Evolutionary conservation across 805 yeast species (phyloP), one percentile per base, ranked within the genome.

Genomic region (Candida bentonensis): DNA sequence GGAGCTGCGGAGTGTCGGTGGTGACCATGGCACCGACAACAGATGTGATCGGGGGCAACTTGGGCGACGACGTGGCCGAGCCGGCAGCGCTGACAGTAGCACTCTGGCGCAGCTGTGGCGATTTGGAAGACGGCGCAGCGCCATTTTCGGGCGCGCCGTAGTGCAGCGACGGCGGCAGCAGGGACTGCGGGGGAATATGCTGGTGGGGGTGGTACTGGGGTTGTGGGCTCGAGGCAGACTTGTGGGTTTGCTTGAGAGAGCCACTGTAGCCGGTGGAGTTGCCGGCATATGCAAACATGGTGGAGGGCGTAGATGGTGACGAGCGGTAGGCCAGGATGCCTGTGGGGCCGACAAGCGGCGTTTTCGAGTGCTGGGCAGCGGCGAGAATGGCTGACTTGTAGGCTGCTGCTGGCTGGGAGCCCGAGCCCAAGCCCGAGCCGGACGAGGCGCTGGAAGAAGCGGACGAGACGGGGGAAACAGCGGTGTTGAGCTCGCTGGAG

Each of bases 21-120:
- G 36, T 30, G 36, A 17, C n/a, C 36, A 30, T 30, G 5, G 36
- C 36, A 30, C 36, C 36, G n/a, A 30, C 36, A 11, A 30, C 17
- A n/a, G 36, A 30, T 15, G 20, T 30, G n/a, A 30, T 30, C 36
- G 36, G 36, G 5, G 36, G 36, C 17, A 30, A 17, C n/a, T 9
- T n/a, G 5, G 36, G 36, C 17, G 36, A 30, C 5, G 17, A 4
- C 7, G 5, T n/a, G 17, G 7, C n/a, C 5, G 36, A n/a, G 20
- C 7, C 20, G 17, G 36, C 36, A 15, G 17, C 20, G 5, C 20
- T 5, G 7, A 17, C 36, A 7, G 13, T 13, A 13, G 27, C 27
- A 7, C 11, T 9, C 11, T 25, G 13, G 11, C 27, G 7, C 17
- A 17, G 20, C 36, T 30, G 36, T 13, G 36, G 36, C 5, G 36